Conservation (phyloP, 1,284 basidiomycete species). For the Pseudozyma tsukubaensis region DNA sequence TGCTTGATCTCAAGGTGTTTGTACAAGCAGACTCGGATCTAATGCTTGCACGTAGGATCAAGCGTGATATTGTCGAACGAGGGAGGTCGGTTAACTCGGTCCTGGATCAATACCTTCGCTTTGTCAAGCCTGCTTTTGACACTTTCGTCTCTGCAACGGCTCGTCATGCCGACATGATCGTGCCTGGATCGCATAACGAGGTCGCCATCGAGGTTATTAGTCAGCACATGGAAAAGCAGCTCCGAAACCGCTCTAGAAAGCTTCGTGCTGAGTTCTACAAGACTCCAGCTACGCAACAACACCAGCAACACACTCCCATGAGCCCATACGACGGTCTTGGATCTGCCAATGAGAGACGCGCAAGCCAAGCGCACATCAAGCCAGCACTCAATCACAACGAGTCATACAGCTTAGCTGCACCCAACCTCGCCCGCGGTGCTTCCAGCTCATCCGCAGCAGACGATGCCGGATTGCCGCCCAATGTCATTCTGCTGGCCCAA, state of each 20-base stretch:
- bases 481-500: constrained; percentile 79
- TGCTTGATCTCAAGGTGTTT: constrained; percentile 88
- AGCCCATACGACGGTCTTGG: constrained; percentile 35
- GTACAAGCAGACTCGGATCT: constrained; percentile 86
- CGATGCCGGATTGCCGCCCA: constrained; percentile 68
- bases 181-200: constrained; percentile 63
- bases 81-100: constrained; percentile 86
- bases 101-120: constrained; percentile 91
- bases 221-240: constrained; percentile 86
- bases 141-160: constrained; percentile 92
- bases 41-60: constrained; percentile 93
- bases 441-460: constrained; percentile 25
- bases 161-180: constrained; percentile 78
- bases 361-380: constrained; percentile 24
- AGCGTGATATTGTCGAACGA: constrained; percentile 87
- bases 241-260: constrained; percentile 68
- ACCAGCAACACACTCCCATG: constrained; percentile 12
- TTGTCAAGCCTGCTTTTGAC: constrained; percentile 87
- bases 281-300: constrained; percentile 35
- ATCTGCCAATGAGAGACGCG: constrained; percentile 29
- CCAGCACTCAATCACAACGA: constrained; percentile 18
- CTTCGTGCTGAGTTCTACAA: constrained; percentile 55
- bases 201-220: constrained; percentile 90
- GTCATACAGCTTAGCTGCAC: constrained; percentile 10
- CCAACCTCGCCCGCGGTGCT: constrained; percentile 4